Percentiles rank a stretch among this genome's conserved stretches.
Evolutionary conservation across 208 protist species (phyloP).

Genomic region (Leishmania braziliensis): DNA sequence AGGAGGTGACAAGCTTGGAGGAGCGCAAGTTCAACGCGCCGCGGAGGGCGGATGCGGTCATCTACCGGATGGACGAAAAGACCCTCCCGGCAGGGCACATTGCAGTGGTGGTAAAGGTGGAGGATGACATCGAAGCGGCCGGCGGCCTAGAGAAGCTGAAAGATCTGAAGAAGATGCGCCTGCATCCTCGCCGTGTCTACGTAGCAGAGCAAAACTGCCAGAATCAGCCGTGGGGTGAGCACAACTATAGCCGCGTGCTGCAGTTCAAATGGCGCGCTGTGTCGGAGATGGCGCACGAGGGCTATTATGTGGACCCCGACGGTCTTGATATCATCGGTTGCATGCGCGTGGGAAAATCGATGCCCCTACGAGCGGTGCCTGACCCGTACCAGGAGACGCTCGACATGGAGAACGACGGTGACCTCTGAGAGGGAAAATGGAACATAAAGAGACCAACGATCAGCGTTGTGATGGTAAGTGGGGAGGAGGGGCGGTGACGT

Average conservation of each 20-base stretch:
- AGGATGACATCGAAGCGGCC: conserved; percentile 53
- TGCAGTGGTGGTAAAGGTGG: conserved; percentile 61
- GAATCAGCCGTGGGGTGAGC: conserved; percentile 47
- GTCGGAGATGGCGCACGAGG: conserved; percentile 28
- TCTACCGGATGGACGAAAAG: conserved; percentile 26
- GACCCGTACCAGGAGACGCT: conserved; percentile 33
- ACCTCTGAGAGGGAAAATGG: conserved; percentile 22
- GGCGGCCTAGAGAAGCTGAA: conserved; percentile 36
- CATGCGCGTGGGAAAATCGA: conserved; percentile 46
- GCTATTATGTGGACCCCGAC: conserved; percentile 37
- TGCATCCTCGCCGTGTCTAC: conserved; percentile 64
- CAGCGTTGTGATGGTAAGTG: background rate
- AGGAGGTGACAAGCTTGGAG: conserved; percentile 32
- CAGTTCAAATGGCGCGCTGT: conserved; percentile 46
- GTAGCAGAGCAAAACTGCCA: conserved; percentile 74
- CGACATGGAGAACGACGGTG: conserved; percentile 21
- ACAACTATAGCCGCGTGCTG: conserved; percentile 64
- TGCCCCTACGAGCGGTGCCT: background rate
- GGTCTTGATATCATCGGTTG: conserved; percentile 35
- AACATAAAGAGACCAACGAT: background rate
- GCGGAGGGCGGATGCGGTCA: conserved; percentile 43
- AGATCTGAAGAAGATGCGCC: conserved; percentile 33
- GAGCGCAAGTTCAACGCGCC: conserved; percentile 51
- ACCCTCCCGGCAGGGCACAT: conserved; percentile 39
- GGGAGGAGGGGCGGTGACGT: background rate